phyloP scores from a whole-genome alignment of 2,329 filamentous ascomycete species.

The Sarocladium strictum region DNA sequence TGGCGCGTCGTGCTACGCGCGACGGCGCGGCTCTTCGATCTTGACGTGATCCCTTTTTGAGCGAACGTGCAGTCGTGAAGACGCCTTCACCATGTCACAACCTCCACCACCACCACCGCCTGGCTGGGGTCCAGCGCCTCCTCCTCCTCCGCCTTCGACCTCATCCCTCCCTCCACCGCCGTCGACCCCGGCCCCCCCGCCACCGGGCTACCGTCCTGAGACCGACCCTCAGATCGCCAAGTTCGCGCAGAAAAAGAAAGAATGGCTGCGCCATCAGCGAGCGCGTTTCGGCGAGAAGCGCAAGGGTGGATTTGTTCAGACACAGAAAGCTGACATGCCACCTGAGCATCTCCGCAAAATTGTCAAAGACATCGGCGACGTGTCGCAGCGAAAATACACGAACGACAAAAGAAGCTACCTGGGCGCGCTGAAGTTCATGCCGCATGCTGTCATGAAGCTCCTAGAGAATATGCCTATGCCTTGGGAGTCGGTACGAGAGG shows the following conservation, averaged over 20 bases:
- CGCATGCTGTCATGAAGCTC: slow-evolving; percentile 93
- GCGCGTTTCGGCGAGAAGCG: slow-evolving; percentile 96
- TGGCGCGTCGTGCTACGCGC: slow-evolving; percentile 19
- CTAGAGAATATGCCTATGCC: slow-evolving; percentile 99
- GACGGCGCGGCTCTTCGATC: slow-evolving; percentile 27
- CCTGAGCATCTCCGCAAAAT: slow-evolving; percentile 98
- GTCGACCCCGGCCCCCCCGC: slow-evolving; percentile 61
- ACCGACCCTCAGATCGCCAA: slow-evolving; percentile 83
- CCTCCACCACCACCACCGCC: slow-evolving; percentile 51
- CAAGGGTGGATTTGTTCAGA: slow-evolving; percentile 93
- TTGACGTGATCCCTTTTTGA: slow-evolving; percentile 18
- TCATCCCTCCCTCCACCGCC: slow-evolving; percentile 52
- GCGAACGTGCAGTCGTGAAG: slow-evolving; percentile 20
- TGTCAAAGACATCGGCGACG: slow-evolving; percentile 96
- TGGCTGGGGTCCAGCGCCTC: slow-evolving; percentile 51
- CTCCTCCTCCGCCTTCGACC: slow-evolving; percentile 44
- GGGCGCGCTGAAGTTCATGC: slow-evolving; percentile 98
- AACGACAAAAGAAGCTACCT: slow-evolving; percentile 98
- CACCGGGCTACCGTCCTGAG: slow-evolving; percentile 76
- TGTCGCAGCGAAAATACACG: slow-evolving; percentile 98
- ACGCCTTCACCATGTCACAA: slow-evolving; percentile 44
- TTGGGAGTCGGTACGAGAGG: slow-evolving; percentile 93
- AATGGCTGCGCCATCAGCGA: slow-evolving; percentile 89
- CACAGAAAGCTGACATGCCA: slow-evolving; percentile 97
- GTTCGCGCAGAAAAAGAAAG: slow-evolving; percentile 97